phyloP scores from a whole-genome alignment of 176 grass and related monocot species.

The Oryza punctata region DNA sequence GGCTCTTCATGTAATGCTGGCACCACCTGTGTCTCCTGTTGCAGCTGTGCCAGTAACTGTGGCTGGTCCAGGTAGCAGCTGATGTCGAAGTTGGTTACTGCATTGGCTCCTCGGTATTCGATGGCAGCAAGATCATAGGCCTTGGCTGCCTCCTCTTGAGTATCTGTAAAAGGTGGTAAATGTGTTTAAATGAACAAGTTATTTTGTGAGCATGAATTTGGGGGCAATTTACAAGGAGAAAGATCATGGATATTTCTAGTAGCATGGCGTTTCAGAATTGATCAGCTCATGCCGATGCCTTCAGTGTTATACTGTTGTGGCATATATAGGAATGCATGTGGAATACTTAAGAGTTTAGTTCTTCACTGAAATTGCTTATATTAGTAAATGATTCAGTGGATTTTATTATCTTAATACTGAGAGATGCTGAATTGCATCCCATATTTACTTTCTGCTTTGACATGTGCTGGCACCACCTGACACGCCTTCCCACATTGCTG shows the following conservation, averaged over 20 bases:
- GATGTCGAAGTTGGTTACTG: conserved; percentile 87
- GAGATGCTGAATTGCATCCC: conserved; percentile 34
- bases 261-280: background rate
- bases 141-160: conserved; percentile 91
- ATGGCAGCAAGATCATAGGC: conserved; percentile 98
- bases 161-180: conserved; percentile 47
- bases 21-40: conserved; percentile 42
- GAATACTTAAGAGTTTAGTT: background rate
- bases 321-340: background rate
- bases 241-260: background rate
- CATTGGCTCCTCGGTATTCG: conserved; percentile 71
- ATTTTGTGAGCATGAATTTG: background rate
- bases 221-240: background rate
- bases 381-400: background rate
- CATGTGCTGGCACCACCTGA: conserved; percentile 16
- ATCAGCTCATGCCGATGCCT: background rate
- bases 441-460: conserved; percentile 1
- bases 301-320: background rate
- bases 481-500: background rate
- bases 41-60: conserved; percentile 34
- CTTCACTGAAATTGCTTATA: background rate
- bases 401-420: background rate
- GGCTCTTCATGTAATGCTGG: conserved; percentile 40
- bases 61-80: conserved; percentile 70
- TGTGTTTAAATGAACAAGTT: background rate